Evolutionary conservation across 2,329 filamentous ascomycete species (phyloP).

Genomic region (Talaromyces amestolkiae): DNA sequence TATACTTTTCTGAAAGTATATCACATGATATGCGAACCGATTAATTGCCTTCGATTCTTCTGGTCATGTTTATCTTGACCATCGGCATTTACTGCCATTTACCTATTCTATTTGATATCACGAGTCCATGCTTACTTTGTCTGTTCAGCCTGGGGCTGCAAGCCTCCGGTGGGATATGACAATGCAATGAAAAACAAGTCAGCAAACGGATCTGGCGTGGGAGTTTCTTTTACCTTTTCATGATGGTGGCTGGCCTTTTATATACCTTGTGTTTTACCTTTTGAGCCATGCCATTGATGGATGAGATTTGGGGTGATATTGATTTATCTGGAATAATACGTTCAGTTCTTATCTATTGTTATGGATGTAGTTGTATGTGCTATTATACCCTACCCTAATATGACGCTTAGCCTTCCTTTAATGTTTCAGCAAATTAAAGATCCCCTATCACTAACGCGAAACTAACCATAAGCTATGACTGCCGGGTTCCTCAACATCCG

Average conservation of each 20-base stretch:
- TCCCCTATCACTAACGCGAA: too few relatives aligned
- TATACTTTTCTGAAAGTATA: conserved; percentile 7
- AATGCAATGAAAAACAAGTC: conserved; percentile 14
- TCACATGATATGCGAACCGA: conserved; percentile 20
- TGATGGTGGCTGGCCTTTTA: conserved; percentile 18
- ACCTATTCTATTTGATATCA: conserved; percentile 28
- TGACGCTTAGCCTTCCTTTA: background rate
- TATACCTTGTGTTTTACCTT: conserved; percentile 4
- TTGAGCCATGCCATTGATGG: conserved; percentile 16
- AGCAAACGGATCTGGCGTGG: conserved; percentile 16
- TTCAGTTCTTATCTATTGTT: background rate
- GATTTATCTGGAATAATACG: background rate
- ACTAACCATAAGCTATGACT: background rate
- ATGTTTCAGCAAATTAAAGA: too few relatives aligned
- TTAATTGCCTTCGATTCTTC: conserved; percentile 22
- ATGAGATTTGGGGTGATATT: conserved; percentile 11
- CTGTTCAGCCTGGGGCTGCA: conserved; percentile 23
- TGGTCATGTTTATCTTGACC: conserved; percentile 4
- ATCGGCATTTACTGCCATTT: background rate
- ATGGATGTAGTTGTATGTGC: conserved; percentile 1
- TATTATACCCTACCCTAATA: background rate
- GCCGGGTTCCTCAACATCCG: background rate
- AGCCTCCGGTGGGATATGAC: conserved; percentile 7
- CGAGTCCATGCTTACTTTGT: conserved; percentile 33
- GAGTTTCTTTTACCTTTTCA: conserved; percentile 15